Conservation (phyloP, 164 flowering plant species). For the Malania oleifera region DNA sequence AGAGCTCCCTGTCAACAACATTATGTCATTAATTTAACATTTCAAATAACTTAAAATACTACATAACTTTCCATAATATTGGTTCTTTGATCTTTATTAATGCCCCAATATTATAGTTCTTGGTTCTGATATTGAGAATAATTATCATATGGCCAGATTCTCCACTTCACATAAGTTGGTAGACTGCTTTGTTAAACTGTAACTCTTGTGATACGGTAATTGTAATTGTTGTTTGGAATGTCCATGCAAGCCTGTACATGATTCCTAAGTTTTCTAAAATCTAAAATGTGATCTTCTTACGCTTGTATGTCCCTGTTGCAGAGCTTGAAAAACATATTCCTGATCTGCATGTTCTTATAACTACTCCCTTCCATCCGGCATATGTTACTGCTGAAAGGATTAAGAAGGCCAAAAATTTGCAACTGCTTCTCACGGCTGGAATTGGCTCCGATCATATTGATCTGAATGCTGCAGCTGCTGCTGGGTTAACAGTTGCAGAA, state of each 20-base stretch:
- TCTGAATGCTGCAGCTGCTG: conserved; percentile 87
- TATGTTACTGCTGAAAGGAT: conserved; percentile 94
- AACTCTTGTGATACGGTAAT: too few species aligned
- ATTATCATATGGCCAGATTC: too few species aligned
- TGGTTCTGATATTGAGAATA: too few species aligned
- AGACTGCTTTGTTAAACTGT: too few species aligned
- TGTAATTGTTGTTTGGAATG: too few species aligned
- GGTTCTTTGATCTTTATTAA: too few species aligned
- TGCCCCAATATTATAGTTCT: too few species aligned
- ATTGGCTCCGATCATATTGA: conserved; percentile 97
- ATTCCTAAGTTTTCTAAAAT: neutral
- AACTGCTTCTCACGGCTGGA: conserved; percentile 93
- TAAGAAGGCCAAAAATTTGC: conserved; percentile 81
- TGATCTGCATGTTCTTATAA: conserved; percentile 85
- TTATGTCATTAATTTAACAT: too few species aligned
- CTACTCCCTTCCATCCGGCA: conserved; percentile 97
- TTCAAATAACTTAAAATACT: too few species aligned
- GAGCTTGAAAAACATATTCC: conserved; percentile 95
- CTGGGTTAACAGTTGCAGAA: conserved; percentile 95
- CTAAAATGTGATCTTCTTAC: neutral
- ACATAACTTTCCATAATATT: too few species aligned
- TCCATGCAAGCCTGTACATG: neutral
- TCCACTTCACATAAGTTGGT: too few species aligned
- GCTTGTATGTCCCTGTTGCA: conserved; percentile 29
- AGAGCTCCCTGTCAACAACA: too few species aligned